Evolutionary conservation across 371 early-diverging fungal genomes (phyloP), one percentile per base, ranked within the genome.

Genomic region (Nosema muscidifuracis): DNA sequence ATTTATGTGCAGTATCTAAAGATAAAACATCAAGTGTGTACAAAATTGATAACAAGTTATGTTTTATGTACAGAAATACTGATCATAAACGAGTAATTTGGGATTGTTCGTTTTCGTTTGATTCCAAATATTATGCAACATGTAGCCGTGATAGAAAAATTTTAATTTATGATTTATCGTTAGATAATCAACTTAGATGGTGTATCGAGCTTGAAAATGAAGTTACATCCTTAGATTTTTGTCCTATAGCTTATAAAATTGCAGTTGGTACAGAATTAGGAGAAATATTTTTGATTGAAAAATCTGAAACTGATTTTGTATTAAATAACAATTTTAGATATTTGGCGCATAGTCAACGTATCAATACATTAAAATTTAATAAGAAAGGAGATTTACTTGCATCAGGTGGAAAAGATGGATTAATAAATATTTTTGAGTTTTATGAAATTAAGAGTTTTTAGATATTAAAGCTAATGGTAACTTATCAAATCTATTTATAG

Each of bases 1-100:
- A 72, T 56, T 38, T 72, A 16, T 31, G 58, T 42, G 57, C 77
- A 43, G 76, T 66, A 53, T 71, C 73, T 16, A 66, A 76, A 60
- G 80, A 79, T 33, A 73, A 67, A 43, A 79, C 67, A 44, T 63
- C 62, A 33, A 63, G 63, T 56, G 16, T 79, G n/a, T 79, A 77
- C 40, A 30, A 40, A 12, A 62, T 77, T 36, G 53, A 20, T 4
- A 38, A 69, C 3, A 16, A 31, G 2, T 34, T 79, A 31, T 67
- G 31, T 18, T 9, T 73, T 10, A 61, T 36, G 20, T 12, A 42
- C 33, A 57, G 28, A n/a, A 43, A 78, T 26, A 30, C 20, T 7
- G 73, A 73, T 43, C 80, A 79, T 50, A 73, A 33, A 15, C 58
- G 77, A 58, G 33, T 56, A 26, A 47, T 79, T 20, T 71, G 67